Percentiles rank a stretch among this genome's conserved stretches.
Conservation (phyloP, 495 filamentous ascomycete genomes). For the Bacidia gigantensis region DNA sequence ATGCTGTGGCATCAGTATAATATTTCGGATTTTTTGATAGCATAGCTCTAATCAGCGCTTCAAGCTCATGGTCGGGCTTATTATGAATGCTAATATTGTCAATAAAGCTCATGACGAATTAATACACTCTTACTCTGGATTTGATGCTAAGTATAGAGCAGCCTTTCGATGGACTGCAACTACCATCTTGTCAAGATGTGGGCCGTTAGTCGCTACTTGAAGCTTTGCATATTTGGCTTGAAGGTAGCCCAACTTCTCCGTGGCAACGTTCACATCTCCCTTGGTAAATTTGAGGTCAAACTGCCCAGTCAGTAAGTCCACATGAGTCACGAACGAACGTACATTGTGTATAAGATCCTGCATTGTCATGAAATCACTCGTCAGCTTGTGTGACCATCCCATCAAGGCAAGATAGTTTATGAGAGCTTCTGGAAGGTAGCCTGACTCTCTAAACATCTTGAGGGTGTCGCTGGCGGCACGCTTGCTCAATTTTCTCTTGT, state of each 20-base stretch:
- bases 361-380: constrained; percentile 55
- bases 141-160: constrained; percentile 19
- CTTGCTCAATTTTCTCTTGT: constrained; percentile 81
- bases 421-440: constrained; percentile 59
- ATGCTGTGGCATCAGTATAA: constrained; percentile 44
- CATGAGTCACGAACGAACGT: neutral
- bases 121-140: constrained; percentile 22
- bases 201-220: constrained; percentile 23
- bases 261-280: constrained; percentile 75
- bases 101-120: neutral
- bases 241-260: constrained; percentile 66
- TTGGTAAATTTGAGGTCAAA: constrained; percentile 76
- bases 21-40: constrained; percentile 34
- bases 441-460: constrained; percentile 54
- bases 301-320: constrained; percentile 5
- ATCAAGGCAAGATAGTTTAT: constrained; percentile 74
- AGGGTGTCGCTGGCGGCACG: constrained; percentile 47
- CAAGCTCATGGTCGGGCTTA: neutral
- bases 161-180: constrained; percentile 23
- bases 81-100: neutral
- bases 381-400: constrained; percentile 65
- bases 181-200: constrained; percentile 37
- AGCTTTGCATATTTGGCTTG: constrained; percentile 56
- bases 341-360: constrained; percentile 49
- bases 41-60: neutral